A percentile compares a stretch with the other conserved stretches of the same genome.
phyloP scores from a whole-genome alignment of 495 filamentous ascomycete genomes.

The Daldinia loculata region DNA sequence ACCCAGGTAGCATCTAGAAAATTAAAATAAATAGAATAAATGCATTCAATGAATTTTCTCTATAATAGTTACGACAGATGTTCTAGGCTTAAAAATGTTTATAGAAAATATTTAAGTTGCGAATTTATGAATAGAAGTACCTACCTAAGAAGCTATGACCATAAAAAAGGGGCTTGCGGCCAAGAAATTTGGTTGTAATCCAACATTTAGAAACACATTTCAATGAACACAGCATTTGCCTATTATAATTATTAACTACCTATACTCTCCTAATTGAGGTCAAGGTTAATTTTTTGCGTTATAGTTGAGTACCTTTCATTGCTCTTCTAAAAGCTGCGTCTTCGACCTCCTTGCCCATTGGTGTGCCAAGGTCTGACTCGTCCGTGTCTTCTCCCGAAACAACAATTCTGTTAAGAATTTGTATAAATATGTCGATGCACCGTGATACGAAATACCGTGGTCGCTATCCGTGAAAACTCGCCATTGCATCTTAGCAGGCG shows the following conservation, averaged over 20 bases:
- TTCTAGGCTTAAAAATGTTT: too few relatives aligned
- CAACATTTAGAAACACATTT: too few relatives aligned
- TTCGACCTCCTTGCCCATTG: conserved; percentile 54
- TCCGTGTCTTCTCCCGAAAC: conserved; percentile 58
- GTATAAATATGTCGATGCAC: conserved; percentile 56
- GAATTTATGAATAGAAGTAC: too few relatives aligned
- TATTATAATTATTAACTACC: not conserved
- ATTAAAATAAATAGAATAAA: too few relatives aligned
- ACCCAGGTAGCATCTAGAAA: too few relatives aligned
- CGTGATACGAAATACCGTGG: conserved; percentile 60
- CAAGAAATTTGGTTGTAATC: too few relatives aligned
- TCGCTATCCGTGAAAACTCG: conserved; percentile 64
- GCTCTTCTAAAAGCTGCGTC: conserved; percentile 2
- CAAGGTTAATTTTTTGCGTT: not conserved
- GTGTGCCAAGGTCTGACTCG: conserved; percentile 44
- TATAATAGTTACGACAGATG: too few relatives aligned
- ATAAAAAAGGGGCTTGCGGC: too few relatives aligned
- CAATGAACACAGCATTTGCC: too few relatives aligned
- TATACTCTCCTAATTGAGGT: not conserved
- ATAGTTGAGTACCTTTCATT: not conserved
- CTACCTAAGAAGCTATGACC: too few relatives aligned
- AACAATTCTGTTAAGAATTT: conserved; percentile 60
- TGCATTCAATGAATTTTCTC: too few relatives aligned
- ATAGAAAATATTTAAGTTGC: too few relatives aligned
- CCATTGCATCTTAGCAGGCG: conserved; percentile 61